Conservation (phyloP, 352 stramenopile species). For the Phytopythium chamaehyphon region DNA sequence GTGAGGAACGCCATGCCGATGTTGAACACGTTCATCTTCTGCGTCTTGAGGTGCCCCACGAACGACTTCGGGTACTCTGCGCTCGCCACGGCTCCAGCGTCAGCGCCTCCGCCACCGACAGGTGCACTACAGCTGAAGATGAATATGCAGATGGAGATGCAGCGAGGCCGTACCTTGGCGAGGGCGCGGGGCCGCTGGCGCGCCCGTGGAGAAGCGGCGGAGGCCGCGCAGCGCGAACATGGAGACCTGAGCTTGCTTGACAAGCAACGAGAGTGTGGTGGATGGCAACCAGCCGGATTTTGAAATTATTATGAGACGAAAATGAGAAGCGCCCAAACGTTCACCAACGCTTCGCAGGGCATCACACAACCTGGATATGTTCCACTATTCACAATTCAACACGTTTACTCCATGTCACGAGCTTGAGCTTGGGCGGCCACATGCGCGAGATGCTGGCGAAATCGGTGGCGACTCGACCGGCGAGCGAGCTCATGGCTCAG, state of each 20-base stretch:
- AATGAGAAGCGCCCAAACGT: no score
- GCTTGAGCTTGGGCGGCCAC: not conserved
- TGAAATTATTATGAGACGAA: no score
- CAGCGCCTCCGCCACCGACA: not conserved
- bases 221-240: constrained; percentile 35
- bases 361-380: no score
- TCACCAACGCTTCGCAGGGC: no score
- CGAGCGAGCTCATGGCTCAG: constrained; percentile 29
- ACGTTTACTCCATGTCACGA: not conserved
- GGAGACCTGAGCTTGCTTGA: not conserved
- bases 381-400: constrained; percentile 4
- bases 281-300: not conserved
- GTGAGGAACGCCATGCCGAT: constrained; percentile 80
- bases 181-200: constrained; percentile 8
- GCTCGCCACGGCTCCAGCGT: no score
- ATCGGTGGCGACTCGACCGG: constrained; percentile 49
- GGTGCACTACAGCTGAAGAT: no score
- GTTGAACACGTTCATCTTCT: constrained; percentile 87
- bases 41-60: constrained; percentile 64
- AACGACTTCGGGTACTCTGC: constrained; percentile 82
- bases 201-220: constrained; percentile 36
- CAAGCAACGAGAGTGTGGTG: not conserved
- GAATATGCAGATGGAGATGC: not conserved
- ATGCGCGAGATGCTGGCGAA: constrained; percentile 44
- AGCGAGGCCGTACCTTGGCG: constrained; percentile 27